A percentile compares a stretch with the other conserved stretches of the same genome.
Conservation (phyloP, 2,329 filamentous ascomycete genomes). For the Clonostachys rosea region DNA sequence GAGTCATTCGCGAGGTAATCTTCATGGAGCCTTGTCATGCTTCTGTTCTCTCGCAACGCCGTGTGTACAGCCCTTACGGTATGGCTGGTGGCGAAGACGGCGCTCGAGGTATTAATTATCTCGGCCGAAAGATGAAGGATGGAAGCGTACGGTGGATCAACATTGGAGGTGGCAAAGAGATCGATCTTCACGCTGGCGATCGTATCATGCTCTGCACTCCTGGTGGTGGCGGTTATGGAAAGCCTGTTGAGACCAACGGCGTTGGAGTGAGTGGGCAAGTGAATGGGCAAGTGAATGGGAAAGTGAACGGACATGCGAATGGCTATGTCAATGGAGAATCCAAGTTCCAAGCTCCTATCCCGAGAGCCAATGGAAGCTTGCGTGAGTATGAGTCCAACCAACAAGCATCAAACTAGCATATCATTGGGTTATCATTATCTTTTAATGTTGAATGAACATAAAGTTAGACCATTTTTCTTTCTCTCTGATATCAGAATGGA, state of each 20-base stretch:
- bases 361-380: not conserved
- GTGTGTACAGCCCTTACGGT: constrained; percentile 71
- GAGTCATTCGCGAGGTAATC: constrained; percentile 72
- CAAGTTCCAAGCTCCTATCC: not conserved
- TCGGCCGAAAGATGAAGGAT: constrained; percentile 36
- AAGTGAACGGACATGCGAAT: not conserved
- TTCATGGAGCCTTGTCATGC: constrained; percentile 71
- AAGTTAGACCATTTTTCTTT: too few species aligned
- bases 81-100: constrained; percentile 65
- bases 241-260: not conserved
- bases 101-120: constrained; percentile 39
- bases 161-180: constrained; percentile 14
- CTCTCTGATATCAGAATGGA: too few species aligned
- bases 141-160: constrained; percentile 47
- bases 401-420: not conserved
- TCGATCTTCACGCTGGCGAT: constrained; percentile 7
- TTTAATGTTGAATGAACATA: too few species aligned
- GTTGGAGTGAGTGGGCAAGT: not conserved
- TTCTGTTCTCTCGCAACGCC: constrained; percentile 68
- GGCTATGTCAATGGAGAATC: not conserved
- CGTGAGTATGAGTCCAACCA: not conserved
- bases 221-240: constrained; percentile 6
- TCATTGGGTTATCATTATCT: too few species aligned
- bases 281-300: not conserved
- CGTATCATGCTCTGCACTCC: constrained; percentile 8